Evolutionary conservation across 2,329 filamentous ascomycete genomes (phyloP), one percentile per base, ranked within the genome.

Genomic region (Fusarium austroafricanum): DNA sequence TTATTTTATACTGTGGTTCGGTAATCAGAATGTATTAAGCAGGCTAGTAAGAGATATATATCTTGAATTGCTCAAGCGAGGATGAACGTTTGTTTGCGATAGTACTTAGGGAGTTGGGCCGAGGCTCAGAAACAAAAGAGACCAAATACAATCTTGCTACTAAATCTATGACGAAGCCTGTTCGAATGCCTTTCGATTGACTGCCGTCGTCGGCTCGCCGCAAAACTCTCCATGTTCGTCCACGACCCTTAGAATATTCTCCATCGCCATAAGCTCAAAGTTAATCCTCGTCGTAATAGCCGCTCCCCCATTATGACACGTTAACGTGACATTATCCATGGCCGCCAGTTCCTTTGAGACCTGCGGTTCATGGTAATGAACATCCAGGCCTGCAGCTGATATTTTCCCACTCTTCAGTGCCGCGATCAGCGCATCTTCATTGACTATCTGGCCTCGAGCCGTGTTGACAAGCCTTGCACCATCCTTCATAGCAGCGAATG

Each of bases 351-450:
- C 74, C 58, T 72, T 73, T 5, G 71, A 74, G 9, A 88, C 82
- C 55, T 80, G 67, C 1, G 86, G 86, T 72, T 88, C 86, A 44
- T 83, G 71, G 8, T 82, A 82, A 73, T 87, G 83, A 14, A 88
- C 86, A 69, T 87, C 86, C 14, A 87, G 68, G 0, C 83, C 86
- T 1, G 83, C 85, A 3, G 81, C 80, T 0, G 75, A 74, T 2
- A 87, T 39, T 8, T 79, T 79, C 0, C 84, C 84, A 6, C 73
- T 77, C 53, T 84, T 79, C 38, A 87, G 66, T 1, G 83, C 85
- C 8, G 72, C 70, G 2, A 84, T 75, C 26, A 88, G 68, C 6
- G 82, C 84, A 2, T 80, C 79, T 62, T 88, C 84, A 56, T 87
- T 83, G 1, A 87, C 77, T 2, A 87, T 71, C 46, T 81, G 81